Base-by-base conservation (phyloP, 2,329 filamentous ascomycete genomes). In the Pseudocercospora vitis region DNA sequence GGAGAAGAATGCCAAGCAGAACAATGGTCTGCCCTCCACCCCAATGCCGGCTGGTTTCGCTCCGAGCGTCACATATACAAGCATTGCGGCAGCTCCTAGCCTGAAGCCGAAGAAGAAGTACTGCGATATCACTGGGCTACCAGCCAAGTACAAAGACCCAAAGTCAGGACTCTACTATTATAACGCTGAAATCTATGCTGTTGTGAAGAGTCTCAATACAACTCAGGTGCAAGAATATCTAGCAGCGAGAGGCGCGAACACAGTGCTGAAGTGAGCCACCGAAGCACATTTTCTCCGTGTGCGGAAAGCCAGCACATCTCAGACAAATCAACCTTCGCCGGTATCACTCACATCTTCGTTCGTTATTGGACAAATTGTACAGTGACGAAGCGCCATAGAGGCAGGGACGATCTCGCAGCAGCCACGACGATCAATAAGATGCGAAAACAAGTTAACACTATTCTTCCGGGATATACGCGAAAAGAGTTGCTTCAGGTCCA, bases 101-200 rank as follows among this genome's bases (percentile, higher is more conserved):
- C 77, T 97, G 65, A 82, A 83, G 66, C 81, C 83, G 5, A 83
- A 89, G 68, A 91, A 86, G 73, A 88, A 87, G 66, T 99, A 97
- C 73, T 99, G 94, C 76, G 95, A 99, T 72, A 82, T 99, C 65
- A 99, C 94, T 1, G 95, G 94, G 1, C 75, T 99, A 60, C 84
- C 89, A n/a, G 89, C 91, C 24, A 87, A 88, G 4, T 99, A 99
- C 70, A 84, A 89, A 26, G 94, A 99, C 70, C 95, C 94, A 2
- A 99, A 99, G 81, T 95, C 91, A 32, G 82, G 92, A 60, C 74
- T 99, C 72, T 81, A 92, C 58, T 99, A 99, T 73, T 89, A 96
- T 72, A 87, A 99, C 71, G 88, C 83, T 71, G 94, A 99, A 76
- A 83, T 97, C 4, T 99, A 96, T 76, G 83, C 81, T 2, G 82